Evolutionary conservation across 768 basidiomycete species (phyloP), one percentile per base, ranked within the genome.

Genomic region (Lactifluus rugatus): DNA sequence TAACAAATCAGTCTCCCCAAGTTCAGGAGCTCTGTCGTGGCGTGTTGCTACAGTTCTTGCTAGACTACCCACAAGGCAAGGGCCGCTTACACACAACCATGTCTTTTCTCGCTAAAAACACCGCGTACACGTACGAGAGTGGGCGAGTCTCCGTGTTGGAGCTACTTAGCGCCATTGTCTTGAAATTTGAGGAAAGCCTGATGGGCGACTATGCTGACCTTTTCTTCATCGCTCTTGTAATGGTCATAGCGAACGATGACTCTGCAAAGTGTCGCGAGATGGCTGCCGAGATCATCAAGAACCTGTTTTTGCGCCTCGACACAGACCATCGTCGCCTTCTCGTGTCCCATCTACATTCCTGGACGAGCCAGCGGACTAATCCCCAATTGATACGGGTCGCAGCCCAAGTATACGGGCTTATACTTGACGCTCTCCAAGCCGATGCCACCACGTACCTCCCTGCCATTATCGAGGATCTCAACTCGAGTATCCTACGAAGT

Each of bases 41-140:
- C 47, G 81, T 93, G 31, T 77, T 95, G 25, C 81, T 98, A 39
- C 92, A 94, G 67, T 99, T 99, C 78, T 75, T 98, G 48, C 81
- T 98, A 10, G 95, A 99, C 65, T 99, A 98, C 67, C 95, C 95
- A 2, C 95, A 98, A 70, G 94, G 95, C 8, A 87, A 90, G 64
- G 91, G 90, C 1, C 84, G 95, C 13, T 77, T 99, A 8, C 85
- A 83, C 39, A 86, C 83, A 37, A 88, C 89, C 62, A 89, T 99
- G 82, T 79, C 84, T 0, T 96, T 96, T 74, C 77, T 99, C 32
- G 90, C 91, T 21, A 89, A 87, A 67, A 98, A 98, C 68, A 73
- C 97, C 37, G 85, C 89, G 2, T 99, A 97, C 67, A 80, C 84
- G 41, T 83, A 90, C 69, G 93, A 96, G 66, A 89, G 84, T 60